Base-by-base conservation (phyloP, 1,139 yeast species). In the Candida tetrigidarum region DNA sequence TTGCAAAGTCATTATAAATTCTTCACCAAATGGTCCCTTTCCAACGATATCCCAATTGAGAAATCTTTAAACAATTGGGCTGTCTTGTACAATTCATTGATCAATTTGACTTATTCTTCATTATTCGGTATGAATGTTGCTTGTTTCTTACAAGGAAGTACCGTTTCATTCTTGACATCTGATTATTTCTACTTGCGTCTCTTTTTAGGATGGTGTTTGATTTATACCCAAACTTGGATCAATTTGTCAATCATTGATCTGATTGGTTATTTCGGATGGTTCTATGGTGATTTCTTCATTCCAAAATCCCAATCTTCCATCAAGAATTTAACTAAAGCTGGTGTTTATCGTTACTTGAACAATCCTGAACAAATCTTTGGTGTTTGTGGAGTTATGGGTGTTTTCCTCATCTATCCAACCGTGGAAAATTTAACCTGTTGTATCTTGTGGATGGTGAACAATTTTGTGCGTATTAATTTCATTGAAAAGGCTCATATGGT, bases 241-340 rank as follows among this genome's bases (percentile, higher is more conserved):
- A 83, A 86, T 54, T 60, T 74, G 29, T 86, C 91, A 14, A 86
- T 88, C 35, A 76, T 84, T 53, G 82, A 82, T 45, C 84, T 89
- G 51, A 81, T 88, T 53, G 95, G 95, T 3, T 87, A 86, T 51
- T 87, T 85, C 63, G 96, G 96, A 12, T 88, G 96, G 96, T 88
- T 87, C 58, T 88, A 86, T 60, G 96, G 96, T 47, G 96, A 88
- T 62, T 88, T 88, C 65, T 88, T 88, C 63, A 73, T 86, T 53
- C 84, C 88, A 28, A 69, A 63, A 43, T 64, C 70, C 10, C 57
- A 58, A 20, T 55, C 59, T 39, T 58, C 62, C 16, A 61, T 66
- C 45, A 71, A 81, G 26, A 74, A 79, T 37, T 72, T 89, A 53
- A 84, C 93, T 1, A 86, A 86, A 53, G 88, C 90, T 26, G 96